Percentiles rank a stretch among this genome's conserved stretches.
Evolutionary conservation across 1,284 basidiomycete genomes (phyloP).

Genomic region (Rhodofomes roseus): DNA sequence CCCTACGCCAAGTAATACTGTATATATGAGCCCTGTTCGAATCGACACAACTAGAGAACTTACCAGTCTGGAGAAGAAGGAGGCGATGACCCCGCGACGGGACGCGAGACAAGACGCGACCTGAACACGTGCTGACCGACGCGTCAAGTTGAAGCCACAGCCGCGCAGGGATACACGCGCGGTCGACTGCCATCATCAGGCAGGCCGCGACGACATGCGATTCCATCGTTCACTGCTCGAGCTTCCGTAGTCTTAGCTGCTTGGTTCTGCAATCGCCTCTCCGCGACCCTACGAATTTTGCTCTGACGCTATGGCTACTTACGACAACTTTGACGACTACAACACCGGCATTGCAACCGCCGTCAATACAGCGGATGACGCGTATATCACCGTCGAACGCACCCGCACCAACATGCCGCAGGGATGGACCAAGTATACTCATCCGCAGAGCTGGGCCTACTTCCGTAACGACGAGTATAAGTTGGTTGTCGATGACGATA

Average conservation of each 20-base stretch:
- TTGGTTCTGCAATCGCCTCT: too few relatives aligned
- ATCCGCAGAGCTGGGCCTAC: conserved; percentile 46
- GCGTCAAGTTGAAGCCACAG: neutral
- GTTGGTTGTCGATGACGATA: conserved; percentile 45
- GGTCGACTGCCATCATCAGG: too few relatives aligned
- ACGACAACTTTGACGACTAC: neutral
- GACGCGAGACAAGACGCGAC: neutral
- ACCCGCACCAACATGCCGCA: conserved; percentile 5
- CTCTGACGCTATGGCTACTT: neutral
- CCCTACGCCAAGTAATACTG: neutral
- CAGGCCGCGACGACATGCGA: too few relatives aligned
- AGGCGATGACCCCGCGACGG: neutral
- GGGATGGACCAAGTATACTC: conserved; percentile 28
- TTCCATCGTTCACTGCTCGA: too few relatives aligned
- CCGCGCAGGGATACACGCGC: too few relatives aligned
- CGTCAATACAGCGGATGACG: conserved; percentile 5
- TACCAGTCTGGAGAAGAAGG: neutral
- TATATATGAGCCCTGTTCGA: neutral
- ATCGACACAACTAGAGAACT: neutral
- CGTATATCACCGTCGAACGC: conserved; percentile 11
- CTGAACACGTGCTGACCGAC: neutral
- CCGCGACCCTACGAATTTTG: neutral
- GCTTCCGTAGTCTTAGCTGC: too few relatives aligned
- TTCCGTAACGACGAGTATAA: conserved; percentile 37
- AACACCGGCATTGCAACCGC: neutral